phyloP scores from a whole-genome alignment of 2,329 filamentous ascomycete genomes.

The Xylariaceae sp. region DNA sequence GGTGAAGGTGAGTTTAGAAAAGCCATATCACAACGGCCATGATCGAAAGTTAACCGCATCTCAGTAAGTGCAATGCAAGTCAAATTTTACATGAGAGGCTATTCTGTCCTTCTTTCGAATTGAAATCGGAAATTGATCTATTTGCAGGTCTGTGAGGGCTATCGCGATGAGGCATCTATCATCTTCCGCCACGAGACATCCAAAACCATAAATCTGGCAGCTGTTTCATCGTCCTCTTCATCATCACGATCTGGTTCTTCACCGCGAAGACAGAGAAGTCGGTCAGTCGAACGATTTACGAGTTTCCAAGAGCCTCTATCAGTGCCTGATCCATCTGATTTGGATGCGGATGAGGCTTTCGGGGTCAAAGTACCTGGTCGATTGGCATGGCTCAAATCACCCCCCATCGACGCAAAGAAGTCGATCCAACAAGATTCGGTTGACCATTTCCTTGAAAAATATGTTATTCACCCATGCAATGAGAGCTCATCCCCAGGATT shows the following conservation, averaged over 20 bases:
- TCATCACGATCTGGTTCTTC: too few relatives aligned
- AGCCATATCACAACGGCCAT: too few relatives aligned
- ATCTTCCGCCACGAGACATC: constrained; percentile 36
- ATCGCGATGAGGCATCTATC: constrained; percentile 35
- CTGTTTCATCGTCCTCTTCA: too few relatives aligned
- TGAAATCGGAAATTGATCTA: too few relatives aligned
- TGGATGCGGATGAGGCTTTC: neutral
- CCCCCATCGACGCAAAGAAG: constrained; percentile 1
- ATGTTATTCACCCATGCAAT: constrained; percentile 36
- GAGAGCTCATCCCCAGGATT: constrained; percentile 36
- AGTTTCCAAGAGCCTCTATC: neutral
- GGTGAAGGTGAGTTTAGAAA: too few relatives aligned
- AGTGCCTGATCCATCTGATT: neutral
- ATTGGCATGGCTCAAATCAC: constrained; percentile 25
- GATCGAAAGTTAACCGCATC: too few relatives aligned
- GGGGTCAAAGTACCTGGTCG: neutral
- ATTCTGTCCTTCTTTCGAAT: too few relatives aligned
- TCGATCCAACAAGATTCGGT: constrained; percentile 30
- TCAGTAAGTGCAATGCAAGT: too few relatives aligned
- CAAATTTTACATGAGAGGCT: too few relatives aligned
- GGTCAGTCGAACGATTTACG: neutral
- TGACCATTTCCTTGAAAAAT: constrained; percentile 35
- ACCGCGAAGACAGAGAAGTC: neutral
- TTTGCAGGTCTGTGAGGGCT: constrained; percentile 36
- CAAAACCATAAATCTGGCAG: constrained; percentile 23